Percentiles rank a stretch among this genome's conserved stretches.
These are phyloP conservation scores for Turnera subulata DNA, from an alignment of 345 rosid species.

Conservation along the genomic window DNA sequence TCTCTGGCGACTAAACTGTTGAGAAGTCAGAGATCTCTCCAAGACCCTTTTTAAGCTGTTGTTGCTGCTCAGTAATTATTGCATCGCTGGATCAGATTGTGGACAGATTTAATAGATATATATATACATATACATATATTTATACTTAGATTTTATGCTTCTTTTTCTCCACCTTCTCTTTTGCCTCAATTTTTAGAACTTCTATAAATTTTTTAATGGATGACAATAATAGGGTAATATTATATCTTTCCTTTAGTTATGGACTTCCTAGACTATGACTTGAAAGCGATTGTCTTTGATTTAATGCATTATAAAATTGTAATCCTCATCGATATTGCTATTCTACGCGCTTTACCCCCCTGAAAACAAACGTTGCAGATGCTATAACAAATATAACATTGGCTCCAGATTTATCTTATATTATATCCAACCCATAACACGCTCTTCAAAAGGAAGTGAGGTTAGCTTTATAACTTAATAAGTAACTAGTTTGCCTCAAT, in stretches of 20 bases:
- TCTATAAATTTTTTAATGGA: slow-evolving; percentile 13
- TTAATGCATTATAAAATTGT: slow-evolving; percentile 14
- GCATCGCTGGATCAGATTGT: slow-evolving; percentile 96
- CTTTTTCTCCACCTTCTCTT: slow-evolving; percentile 16
- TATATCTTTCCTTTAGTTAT: slow-evolving; percentile 1
- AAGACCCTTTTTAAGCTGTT: slow-evolving; percentile 37
- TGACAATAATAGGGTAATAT: neutral
- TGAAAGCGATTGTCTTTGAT: slow-evolving; percentile 45
- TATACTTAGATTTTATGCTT: slow-evolving; percentile 69
- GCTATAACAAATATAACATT: neutral
- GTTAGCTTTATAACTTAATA: neutral
- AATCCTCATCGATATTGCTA: neutral
- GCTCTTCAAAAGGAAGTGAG: slow-evolving; percentile 8
- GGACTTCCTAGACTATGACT: slow-evolving; percentile 31
- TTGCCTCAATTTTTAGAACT: slow-evolving; percentile 15
- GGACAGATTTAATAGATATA: slow-evolving; percentile 58
- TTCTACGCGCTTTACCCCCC: slow-evolving; percentile 13
- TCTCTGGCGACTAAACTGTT: too few species aligned
- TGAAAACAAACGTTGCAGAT: neutral
- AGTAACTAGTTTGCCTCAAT: neutral
- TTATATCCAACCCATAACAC: neutral
- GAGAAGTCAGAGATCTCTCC: slow-evolving; percentile 47
- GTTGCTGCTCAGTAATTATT: slow-evolving; percentile 42
- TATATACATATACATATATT: too few species aligned
- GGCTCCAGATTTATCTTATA: neutral